Percentiles rank a stretch among this genome's conserved stretches.
Conservation (phyloP, 177 flowering plant species). For the Vitis hybrid region DNA sequence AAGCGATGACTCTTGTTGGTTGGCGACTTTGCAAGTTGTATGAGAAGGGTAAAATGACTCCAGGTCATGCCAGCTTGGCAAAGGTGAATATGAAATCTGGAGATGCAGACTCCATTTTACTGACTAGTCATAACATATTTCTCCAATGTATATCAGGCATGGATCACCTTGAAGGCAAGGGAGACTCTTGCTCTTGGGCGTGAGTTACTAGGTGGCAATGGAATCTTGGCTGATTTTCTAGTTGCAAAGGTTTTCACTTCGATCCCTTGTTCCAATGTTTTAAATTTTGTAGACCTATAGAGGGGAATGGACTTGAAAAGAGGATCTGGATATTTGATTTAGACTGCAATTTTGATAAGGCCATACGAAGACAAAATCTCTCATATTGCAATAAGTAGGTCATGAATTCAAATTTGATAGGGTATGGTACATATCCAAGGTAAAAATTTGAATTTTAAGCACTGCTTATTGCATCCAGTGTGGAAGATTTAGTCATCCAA, state of each 20-base stretch:
- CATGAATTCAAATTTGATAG: too few species aligned
- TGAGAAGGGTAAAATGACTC: slow-evolving; percentile 86
- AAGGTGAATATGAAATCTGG: slow-evolving; percentile 52
- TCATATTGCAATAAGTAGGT: too few species aligned
- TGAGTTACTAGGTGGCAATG: slow-evolving; percentile 97
- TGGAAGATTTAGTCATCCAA: too few species aligned
- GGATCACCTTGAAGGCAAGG: slow-evolving; percentile 83
- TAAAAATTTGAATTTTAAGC: too few species aligned
- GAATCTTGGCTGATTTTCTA: slow-evolving; percentile 83
- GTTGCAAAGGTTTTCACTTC: slow-evolving; percentile 75
- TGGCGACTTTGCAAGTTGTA: slow-evolving; percentile 97
- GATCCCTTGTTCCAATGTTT: not conserved
- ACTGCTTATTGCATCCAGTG: too few species aligned
- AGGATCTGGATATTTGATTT: too few species aligned
- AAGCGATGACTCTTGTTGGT: slow-evolving; percentile 89
- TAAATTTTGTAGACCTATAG: not conserved
- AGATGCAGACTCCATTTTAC: not conserved
- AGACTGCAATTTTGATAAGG: too few species aligned
- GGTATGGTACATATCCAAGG: too few species aligned
- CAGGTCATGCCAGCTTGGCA: slow-evolving; percentile 94
- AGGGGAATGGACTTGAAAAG: not conserved
- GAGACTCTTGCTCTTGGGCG: slow-evolving; percentile 88
- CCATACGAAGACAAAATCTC: too few species aligned
- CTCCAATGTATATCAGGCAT: slow-evolving; percentile 50
- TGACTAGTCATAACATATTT: slow-evolving; percentile 7